Evolutionary conservation across 2,329 filamentous ascomycete genomes (phyloP).

Genomic region (Fusarium domesticum): DNA sequence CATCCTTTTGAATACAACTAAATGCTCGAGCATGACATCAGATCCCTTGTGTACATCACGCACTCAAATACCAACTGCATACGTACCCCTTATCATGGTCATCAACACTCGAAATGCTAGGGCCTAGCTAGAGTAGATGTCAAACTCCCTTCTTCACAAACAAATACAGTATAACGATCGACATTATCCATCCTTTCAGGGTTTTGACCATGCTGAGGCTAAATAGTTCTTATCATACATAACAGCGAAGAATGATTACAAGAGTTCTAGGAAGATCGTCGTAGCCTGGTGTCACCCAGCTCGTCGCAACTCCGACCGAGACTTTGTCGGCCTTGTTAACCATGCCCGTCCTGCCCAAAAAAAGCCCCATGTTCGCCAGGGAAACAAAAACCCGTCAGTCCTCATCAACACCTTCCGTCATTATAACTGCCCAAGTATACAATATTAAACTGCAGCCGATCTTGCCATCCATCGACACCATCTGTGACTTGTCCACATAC

Average conservation of each 20-base stretch:
- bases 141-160: no score
- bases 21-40: no score
- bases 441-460: conserved; percentile 23
- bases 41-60: no score
- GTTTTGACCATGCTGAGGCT: conserved; percentile 7
- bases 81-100: no score
- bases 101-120: no score
- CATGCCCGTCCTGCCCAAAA: conserved; percentile 27
- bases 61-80: no score
- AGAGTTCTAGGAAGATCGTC: conserved; percentile 32
- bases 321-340: conserved; percentile 29
- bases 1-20: no score
- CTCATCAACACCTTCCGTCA: conserved; percentile 30
- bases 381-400: conserved; percentile 31
- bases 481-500: conserved; percentile 5
- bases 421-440: conserved; percentile 31
- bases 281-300: conserved; percentile 23
- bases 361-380: conserved; percentile 29
- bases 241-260: conserved; percentile 31
- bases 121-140: no score
- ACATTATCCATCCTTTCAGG: conserved; percentile 16
- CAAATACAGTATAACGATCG: conserved; percentile 1
- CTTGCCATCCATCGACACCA: conserved; percentile 16
- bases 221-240: conserved; percentile 30
- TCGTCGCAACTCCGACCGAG: conserved; percentile 23